Conservation (phyloP, 495 filamentous ascomycete species). For the Amphirosellinia nigrospora region DNA sequence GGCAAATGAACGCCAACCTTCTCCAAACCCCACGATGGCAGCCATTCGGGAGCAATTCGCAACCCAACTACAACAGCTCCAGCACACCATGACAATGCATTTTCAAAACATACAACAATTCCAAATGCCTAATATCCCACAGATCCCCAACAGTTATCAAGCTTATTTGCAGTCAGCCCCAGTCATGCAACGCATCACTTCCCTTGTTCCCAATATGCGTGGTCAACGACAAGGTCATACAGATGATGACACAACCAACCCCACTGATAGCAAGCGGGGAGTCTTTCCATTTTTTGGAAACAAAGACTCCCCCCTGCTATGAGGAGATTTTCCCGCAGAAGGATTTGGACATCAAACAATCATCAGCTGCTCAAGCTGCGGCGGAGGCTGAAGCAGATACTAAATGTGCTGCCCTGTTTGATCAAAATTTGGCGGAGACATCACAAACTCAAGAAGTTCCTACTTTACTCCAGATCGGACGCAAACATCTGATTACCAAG, state of each 20-base stretch:
- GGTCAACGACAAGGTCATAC: constrained; percentile 47
- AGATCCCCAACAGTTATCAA: constrained; percentile 72
- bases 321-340: constrained; percentile 75
- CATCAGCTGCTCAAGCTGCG: constrained; percentile 64
- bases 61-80: constrained; percentile 69
- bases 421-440: constrained; percentile 39
- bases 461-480: constrained; percentile 57
- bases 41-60: constrained; percentile 79
- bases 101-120: constrained; percentile 53
- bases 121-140: constrained; percentile 70
- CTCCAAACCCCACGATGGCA: constrained; percentile 67
- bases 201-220: constrained; percentile 68
- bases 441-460: constrained; percentile 41
- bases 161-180: constrained; percentile 57
- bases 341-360: constrained; percentile 64
- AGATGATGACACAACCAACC: constrained; percentile 47
- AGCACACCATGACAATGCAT: constrained; percentile 32
- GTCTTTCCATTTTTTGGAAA: constrained; percentile 60
- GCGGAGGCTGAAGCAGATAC: constrained; percentile 69
- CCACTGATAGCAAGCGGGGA: constrained; percentile 70
- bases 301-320: constrained; percentile 68
- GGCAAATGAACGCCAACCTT: constrained; percentile 47
- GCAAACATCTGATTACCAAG: constrained; percentile 62
- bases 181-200: constrained; percentile 75
- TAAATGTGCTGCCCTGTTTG: constrained; percentile 67